Conservation (phyloP, 2,329 filamentous ascomycete species). For the Penicillium vulpinum region DNA sequence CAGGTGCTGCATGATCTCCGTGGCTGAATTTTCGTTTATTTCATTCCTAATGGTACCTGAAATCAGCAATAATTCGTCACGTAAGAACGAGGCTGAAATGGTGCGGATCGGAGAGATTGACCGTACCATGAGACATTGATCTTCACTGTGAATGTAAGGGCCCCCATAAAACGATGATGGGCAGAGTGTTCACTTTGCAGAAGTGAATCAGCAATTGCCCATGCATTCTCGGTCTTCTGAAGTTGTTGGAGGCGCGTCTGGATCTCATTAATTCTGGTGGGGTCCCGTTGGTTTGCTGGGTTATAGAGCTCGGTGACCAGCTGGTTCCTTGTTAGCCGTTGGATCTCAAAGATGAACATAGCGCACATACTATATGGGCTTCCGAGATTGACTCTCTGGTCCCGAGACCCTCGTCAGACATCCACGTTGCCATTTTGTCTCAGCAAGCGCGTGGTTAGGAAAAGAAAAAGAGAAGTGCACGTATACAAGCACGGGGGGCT, state of each 20-base stretch:
- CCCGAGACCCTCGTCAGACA: constrained; percentile 7
- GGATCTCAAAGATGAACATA: neutral
- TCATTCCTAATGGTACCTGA: constrained; percentile 31
- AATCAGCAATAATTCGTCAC: neutral
- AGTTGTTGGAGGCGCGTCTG: constrained; percentile 76
- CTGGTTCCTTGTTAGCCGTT: constrained; percentile 25
- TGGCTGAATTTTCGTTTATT: constrained; percentile 35
- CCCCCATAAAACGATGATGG: constrained; percentile 84
- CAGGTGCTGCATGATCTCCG: constrained; percentile 43
- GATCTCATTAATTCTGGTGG: constrained; percentile 50
- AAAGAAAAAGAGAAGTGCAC: constrained; percentile 5
- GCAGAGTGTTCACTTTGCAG: constrained; percentile 66
- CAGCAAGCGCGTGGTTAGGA: neutral
- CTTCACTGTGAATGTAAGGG: constrained; percentile 89
- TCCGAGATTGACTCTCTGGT: constrained; percentile 15
- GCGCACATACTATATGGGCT: constrained; percentile 14
- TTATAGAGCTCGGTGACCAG: constrained; percentile 44
- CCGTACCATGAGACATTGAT: constrained; percentile 82
- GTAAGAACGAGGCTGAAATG: too few relatives aligned
- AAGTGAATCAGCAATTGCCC: constrained; percentile 79
- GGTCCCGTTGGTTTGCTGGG: constrained; percentile 47
- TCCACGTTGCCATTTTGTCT: constrained; percentile 14
- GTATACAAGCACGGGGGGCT: constrained; percentile 11
- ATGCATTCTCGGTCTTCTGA: constrained; percentile 78
- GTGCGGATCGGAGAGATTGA: neutral